Base-by-base conservation (phyloP, 2,329 filamentous ascomycete species). In the Sclerotinia glacialis region DNA sequence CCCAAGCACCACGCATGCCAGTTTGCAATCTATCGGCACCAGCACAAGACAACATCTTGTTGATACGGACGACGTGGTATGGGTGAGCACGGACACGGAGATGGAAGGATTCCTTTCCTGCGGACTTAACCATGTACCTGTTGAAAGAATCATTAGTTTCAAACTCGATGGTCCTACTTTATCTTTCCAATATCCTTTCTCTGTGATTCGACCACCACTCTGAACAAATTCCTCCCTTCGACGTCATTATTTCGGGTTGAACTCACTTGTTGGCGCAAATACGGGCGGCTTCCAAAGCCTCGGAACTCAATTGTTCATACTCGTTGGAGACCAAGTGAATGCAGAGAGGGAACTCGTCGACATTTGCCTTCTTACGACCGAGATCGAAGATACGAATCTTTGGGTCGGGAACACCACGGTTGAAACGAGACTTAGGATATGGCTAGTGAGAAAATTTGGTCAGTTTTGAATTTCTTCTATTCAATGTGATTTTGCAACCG, bases 31-130 rank as follows among this genome's bases (percentile, higher is more conserved):
- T 93, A 98, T 99, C 95, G 89, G 95, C 95, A 88, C 95, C 95
- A 79, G 95, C 95, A 83, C 95, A 99, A 80, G 95, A 98, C 92
- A 99, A 94, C 95, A 99, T 99, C 91, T 99, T 99, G 93, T 99
- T 99, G 93, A 99, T 99, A 85, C 95, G 95, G 87, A 99, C 91
- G 84, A 99, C 95, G 88, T 99, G 95, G 92, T 92, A 99, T 75
- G 95, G 95, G 88, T 99, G 95, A 79, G 93, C 93, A 80, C 95
- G 88, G 79, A 90, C 85, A 77, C 88, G 87, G 75, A 90, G 83
- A 80, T 90, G 88, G 86, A 90, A 90, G 79, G 82, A 81, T 78
- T 90, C 88, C 85, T 90, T 90, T 81, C 88, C 88, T 76, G 83
- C 81, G 77, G 82, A 81, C 86, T 90, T 90, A 82, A 89, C 86